Conservation (phyloP, 2,329 filamentous ascomycete genomes). For the Trichoderma asperellum region DNA sequence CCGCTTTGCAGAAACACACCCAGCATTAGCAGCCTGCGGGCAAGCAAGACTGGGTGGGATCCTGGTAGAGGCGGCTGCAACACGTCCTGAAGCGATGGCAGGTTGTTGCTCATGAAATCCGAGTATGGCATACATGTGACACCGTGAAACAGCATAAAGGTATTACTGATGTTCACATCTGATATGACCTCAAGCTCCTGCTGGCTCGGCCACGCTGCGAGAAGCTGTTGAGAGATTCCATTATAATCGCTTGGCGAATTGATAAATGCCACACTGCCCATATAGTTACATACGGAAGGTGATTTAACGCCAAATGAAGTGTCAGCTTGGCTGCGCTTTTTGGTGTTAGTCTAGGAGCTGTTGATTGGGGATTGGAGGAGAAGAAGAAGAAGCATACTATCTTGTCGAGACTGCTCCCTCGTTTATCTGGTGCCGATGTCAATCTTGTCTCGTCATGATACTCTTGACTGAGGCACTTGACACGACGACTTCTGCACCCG, state of each 20-base stretch:
- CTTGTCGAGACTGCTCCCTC: not conserved
- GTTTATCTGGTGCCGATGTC: not conserved
- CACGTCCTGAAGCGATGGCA: not conserved
- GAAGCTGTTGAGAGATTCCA: not conserved
- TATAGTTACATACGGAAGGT: not conserved
- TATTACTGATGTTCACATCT: not conserved
- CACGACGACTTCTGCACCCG: constrained; percentile 50
- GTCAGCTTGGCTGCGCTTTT: not conserved
- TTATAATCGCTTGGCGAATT: not conserved
- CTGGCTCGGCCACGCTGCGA: not conserved
- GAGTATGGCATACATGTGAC: not conserved
- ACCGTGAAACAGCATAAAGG: not conserved
- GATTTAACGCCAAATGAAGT: not conserved
- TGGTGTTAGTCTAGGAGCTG: not conserved
- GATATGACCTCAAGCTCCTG: not conserved
- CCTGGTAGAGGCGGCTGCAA: not conserved
- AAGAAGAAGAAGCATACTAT: not conserved
- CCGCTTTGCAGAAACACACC: not conserved
- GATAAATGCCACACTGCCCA: not conserved
- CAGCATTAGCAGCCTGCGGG: not conserved
- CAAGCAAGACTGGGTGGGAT: not conserved
- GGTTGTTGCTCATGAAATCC: not conserved
- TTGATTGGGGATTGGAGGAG: not conserved
- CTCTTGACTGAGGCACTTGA: constrained; percentile 54
- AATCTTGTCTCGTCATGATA: constrained; percentile 41